Evolutionary conservation across 2,329 filamentous ascomycete species (phyloP).

Genomic region (Nemania serpens): DNA sequence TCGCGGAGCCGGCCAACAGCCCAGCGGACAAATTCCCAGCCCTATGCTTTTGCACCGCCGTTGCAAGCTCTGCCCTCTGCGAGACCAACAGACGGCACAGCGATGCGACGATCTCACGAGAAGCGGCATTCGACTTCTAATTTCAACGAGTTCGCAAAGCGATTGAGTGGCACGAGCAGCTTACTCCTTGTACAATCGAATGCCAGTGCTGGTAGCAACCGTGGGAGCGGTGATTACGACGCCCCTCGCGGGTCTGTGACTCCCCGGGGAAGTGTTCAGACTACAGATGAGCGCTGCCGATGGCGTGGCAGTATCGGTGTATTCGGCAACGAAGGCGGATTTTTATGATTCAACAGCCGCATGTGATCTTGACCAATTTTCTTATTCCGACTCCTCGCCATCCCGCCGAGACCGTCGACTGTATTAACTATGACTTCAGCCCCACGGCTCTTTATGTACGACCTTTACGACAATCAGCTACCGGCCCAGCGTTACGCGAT

Average conservation of each 20-base stretch:
- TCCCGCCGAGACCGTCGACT: conserved; percentile 1
- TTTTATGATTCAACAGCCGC: conserved; percentile 48
- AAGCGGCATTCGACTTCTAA: conserved; percentile 60
- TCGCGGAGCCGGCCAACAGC: conserved; percentile 52
- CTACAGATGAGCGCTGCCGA: conserved; percentile 53
- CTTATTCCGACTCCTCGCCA: conserved; percentile 12
- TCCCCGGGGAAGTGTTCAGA: conserved; percentile 41
- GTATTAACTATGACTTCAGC: conserved; percentile 22
- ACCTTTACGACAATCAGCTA: conserved; percentile 26
- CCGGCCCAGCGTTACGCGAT: conserved; percentile 11
- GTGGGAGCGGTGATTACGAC: conserved; percentile 53
- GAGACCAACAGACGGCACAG: conserved; percentile 43
- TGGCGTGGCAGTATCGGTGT: conserved; percentile 64
- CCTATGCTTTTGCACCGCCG: conserved; percentile 45
- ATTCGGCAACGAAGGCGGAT: conserved; percentile 57
- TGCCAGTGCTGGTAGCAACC: conserved; percentile 53
- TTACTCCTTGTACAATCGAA: conserved; percentile 64
- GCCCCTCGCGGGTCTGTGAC: conserved; percentile 42
- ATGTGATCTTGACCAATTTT: not conserved
- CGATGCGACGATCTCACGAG: conserved; percentile 43
- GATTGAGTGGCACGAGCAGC: conserved; percentile 64
- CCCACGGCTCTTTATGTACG: conserved; percentile 16
- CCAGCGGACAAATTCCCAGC: conserved; percentile 55
- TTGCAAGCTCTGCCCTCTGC: conserved; percentile 33
- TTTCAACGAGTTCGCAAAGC: conserved; percentile 65